A percentile compares a stretch with the other conserved stretches of the same genome.
Conservation (phyloP, 805 yeast species). For the Myxozyma kluyveri region DNA sequence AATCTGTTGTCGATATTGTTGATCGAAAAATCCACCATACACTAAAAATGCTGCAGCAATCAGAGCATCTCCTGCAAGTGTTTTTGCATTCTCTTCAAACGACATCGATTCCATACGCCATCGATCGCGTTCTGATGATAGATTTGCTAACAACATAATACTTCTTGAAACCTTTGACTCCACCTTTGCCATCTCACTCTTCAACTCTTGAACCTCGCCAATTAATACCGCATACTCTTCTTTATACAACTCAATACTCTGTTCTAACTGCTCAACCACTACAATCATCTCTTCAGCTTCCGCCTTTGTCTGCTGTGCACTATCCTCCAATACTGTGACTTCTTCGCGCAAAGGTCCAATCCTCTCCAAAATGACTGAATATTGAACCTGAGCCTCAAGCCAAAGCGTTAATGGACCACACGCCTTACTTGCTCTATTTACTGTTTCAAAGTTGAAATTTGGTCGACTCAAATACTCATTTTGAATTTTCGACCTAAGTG, state of each 20-base stretch:
- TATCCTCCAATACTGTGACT: conserved; percentile 56
- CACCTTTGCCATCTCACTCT: conserved; percentile 64
- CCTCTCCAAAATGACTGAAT: conserved; percentile 63
- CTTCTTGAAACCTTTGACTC: conserved; percentile 63
- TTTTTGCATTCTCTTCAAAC: conserved; percentile 48
- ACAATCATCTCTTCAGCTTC: conserved; percentile 73
- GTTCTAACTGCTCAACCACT: conserved; percentile 70
- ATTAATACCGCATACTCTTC: conserved; percentile 68
- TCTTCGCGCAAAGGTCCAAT: conserved; percentile 74
- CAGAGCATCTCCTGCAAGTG: conserved; percentile 62
- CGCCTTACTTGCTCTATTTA: conserved; percentile 87
- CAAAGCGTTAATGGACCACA: conserved; percentile 89
- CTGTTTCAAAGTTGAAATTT: conserved; percentile 67
- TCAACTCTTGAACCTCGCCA: conserved; percentile 73
- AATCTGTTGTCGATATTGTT: conserved; percentile 44
- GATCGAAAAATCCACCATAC: conserved; percentile 61
- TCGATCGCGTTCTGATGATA: conserved; percentile 65
- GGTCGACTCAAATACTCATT: conserved; percentile 57
- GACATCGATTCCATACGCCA: conserved; percentile 64
- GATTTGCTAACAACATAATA: conserved; percentile 55
- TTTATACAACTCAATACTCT: conserved; percentile 66
- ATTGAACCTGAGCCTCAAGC: conserved; percentile 87
- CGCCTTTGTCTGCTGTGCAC: conserved; percentile 60
- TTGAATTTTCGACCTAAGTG: conserved; percentile 57
- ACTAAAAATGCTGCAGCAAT: conserved; percentile 60